These are phyloP conservation scores for Oldenlandia corymbosa DNA, from an alignment of 257 asterid genomes.

Conservation along the genomic window DNA sequence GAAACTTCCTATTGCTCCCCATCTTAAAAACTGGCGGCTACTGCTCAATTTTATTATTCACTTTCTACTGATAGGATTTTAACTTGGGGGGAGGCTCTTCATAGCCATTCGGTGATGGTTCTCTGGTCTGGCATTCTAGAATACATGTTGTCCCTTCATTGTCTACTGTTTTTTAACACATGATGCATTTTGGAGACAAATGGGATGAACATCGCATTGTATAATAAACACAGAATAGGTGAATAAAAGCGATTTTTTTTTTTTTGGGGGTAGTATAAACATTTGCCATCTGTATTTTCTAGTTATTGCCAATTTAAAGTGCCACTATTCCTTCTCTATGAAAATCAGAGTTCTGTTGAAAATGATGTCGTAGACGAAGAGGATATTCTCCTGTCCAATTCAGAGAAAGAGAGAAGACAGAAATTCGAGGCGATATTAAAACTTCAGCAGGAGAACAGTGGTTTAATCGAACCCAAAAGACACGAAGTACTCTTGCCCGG, in stretches of 20 bases:
- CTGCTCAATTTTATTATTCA: neutral
- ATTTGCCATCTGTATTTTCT: neutral
- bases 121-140: neutral
- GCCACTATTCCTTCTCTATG: neutral
- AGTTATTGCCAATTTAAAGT: neutral
- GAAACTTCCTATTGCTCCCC: neutral
- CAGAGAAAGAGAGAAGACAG: conserved; percentile 58
- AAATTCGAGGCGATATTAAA: conserved; percentile 56
- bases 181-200: neutral
- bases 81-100: neutral
- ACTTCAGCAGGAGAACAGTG: conserved; percentile 70
- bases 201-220: neutral
- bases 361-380: conserved; percentile 30
- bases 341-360: conserved; percentile 35
- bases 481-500: conserved; percentile 72
- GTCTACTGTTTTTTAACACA: neutral
- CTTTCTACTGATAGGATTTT: neutral
- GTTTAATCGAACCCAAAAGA: conserved; percentile 70
- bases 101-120: neutral
- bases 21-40: neutral
- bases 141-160: neutral
- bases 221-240: neutral
- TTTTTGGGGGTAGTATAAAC: neutral
- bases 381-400: conserved; percentile 46
- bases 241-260: neutral